Percentiles rank a stretch among this genome's conserved stretches.
phyloP scores from a whole-genome alignment of 305 asterid genomes.

The Ilex paraguariensis region DNA sequence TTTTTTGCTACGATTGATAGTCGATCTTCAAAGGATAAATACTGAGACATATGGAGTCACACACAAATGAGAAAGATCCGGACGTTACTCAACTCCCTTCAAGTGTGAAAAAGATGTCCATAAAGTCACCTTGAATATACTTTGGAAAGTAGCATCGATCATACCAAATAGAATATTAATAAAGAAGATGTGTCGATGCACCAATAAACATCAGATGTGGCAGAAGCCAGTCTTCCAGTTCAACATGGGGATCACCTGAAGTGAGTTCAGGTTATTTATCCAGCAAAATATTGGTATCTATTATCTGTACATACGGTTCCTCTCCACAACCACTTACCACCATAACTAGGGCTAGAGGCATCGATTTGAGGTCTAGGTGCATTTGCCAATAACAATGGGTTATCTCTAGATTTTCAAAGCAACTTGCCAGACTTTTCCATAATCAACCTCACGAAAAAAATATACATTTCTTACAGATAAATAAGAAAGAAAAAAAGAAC shows the following conservation, averaged over 20 bases:
- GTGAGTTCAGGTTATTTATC: background rate
- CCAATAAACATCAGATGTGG: background rate
- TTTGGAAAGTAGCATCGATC: background rate
- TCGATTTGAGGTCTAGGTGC: conserved; percentile 29
- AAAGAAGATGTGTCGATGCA: background rate
- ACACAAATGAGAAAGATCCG: too few species aligned
- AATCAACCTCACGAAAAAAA: conserved; percentile 1
- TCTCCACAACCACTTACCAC: conserved; percentile 9
- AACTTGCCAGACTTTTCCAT: conserved; percentile 23
- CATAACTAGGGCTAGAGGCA: conserved; percentile 15
- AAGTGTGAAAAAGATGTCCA: background rate
- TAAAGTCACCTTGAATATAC: background rate
- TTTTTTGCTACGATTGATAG: background rate
- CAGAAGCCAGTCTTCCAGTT: background rate
- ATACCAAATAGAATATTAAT: too few species aligned
- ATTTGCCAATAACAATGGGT: conserved; percentile 19
- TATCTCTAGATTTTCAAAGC: conserved; percentile 20
- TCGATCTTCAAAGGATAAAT: background rate
- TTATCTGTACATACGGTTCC: background rate
- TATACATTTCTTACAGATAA: too few species aligned
- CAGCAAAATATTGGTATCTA: background rate
- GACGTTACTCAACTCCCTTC: too few species aligned
- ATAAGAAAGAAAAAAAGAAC: too few species aligned
- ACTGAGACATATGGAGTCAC: too few species aligned
- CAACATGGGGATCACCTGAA: background rate